Conservation (phyloP, 2,329 filamentous ascomycete genomes). For the Fonsecaea pugnacius region DNA sequence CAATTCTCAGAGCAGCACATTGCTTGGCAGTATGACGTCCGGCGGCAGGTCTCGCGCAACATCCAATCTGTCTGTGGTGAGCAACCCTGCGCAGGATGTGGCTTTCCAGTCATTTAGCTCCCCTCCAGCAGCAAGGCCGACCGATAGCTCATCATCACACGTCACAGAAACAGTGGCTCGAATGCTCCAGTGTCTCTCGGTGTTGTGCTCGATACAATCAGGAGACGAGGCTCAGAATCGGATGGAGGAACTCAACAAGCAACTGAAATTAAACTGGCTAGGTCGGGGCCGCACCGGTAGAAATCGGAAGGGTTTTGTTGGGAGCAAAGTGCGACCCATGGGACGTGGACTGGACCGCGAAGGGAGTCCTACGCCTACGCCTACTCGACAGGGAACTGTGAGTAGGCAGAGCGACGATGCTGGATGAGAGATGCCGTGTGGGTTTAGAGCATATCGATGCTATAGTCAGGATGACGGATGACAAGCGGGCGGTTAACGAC, state of each 20-base stretch:
- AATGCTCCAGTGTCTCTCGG: conserved; percentile 95
- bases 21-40: conserved; percentile 69
- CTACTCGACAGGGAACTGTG: conserved; percentile 38
- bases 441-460: conserved; percentile 9
- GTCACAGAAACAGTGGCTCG: conserved; percentile 92
- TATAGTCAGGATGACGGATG: conserved; percentile 2
- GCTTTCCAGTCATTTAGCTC: conserved; percentile 50
- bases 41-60: conserved; percentile 76
- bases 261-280: conserved; percentile 96
- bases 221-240: conserved; percentile 75
- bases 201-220: conserved; percentile 76
- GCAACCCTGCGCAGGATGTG: conserved; percentile 49
- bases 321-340: conserved; percentile 55
- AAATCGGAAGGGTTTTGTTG: conserved; percentile 87
- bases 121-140: conserved; percentile 41
- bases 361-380: conserved; percentile 39
- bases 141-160: conserved; percentile 64
- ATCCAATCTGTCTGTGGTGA: conserved; percentile 71
- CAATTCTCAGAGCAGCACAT: conserved; percentile 77
- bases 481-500: conserved; percentile 4
- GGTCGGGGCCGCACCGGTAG: conserved; percentile 85
- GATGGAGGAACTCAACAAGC: conserved; percentile 80
- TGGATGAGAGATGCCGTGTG: neutral
- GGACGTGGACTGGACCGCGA: conserved; percentile 33
- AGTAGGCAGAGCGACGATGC: conserved; percentile 32